Evolutionary conservation across 1,284 basidiomycete genomes (phyloP), one percentile per base, ranked within the genome.

Genomic region (Ustanciosporium gigantosporum): DNA sequence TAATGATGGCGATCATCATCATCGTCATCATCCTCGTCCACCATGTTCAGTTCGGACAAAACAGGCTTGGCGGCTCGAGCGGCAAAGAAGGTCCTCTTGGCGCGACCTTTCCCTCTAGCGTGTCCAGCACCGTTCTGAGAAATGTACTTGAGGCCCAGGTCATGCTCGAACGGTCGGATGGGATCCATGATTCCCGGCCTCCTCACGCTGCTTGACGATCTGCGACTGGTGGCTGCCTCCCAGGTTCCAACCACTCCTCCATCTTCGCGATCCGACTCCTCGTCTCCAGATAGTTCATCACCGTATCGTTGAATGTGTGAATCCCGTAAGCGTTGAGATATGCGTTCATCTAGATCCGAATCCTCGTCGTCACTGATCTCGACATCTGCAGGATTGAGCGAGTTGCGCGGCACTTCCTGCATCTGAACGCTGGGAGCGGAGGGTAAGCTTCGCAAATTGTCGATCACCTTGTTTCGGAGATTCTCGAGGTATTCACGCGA

Each of bases 341-440:
- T 77, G 23, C 78, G 62, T 35, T 76, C 71, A 58, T 79, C 79
- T 41, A 78, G 51, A 55, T 79, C 78, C 20, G 76, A 76, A 43
- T 79, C 79, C n/a, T 76, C 75, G 35, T 66, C 70, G 31, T 71
- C 70, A 17, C 65, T 67, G 36, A 72, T 37, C 23, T 76, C 73
- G 48, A 64, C 69, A 11, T 88, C 81, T 59, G 89, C 87, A 15
- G 83, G 80, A 3, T 83, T 85, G 31, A 74, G 39, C 32, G 72
- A 65, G 6, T 53, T 55, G 31, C 83, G 78, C 0, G 91, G 91
- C 2, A 90, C 87, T 40, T 89, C 85, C 37, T 92, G 90, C 82
- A 95, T 85, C 52, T 86, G 88, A 0, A 91, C 90, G 7, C 90
- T 90, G 0, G 94, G 94, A 0, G 90, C 91, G 57, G 86, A 85